phyloP scores from a whole-genome alignment of 2,329 filamentous ascomycete species.

The Penicillium sp. region DNA sequence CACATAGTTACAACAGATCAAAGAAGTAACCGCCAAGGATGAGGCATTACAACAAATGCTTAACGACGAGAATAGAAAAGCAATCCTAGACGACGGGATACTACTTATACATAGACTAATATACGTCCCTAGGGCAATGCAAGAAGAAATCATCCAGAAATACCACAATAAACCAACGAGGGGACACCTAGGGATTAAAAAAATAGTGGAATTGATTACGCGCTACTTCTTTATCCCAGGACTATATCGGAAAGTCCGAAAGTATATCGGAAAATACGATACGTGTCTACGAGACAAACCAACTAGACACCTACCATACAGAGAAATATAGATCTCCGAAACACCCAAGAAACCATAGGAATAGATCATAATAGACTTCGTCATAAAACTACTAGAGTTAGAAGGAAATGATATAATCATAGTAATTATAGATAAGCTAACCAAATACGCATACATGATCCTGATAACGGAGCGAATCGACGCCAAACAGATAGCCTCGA shows the following conservation, averaged over 20 bases:
- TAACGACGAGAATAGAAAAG: too few relatives aligned
- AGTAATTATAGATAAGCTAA: background rate
- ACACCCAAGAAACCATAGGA: slow-evolving; percentile 1
- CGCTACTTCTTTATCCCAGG: slow-evolving; percentile 1
- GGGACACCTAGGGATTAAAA: background rate
- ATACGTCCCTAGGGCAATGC: background rate
- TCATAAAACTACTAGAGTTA: background rate
- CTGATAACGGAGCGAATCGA: background rate
- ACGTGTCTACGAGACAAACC: slow-evolving; percentile 1
- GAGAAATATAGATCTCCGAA: too few relatives aligned
- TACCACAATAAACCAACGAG: background rate
- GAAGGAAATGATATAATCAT: background rate
- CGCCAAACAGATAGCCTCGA: background rate
- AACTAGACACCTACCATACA: background rate
- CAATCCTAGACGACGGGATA: too few relatives aligned
- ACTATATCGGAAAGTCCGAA: background rate
- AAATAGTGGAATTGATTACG: background rate
- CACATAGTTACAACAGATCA: too few relatives aligned
- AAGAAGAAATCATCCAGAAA: slow-evolving; percentile 1
- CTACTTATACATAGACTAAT: slow-evolving; percentile 2
- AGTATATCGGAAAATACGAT: slow-evolving; percentile 2
- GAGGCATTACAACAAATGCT: too few relatives aligned
- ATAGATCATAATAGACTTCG: slow-evolving; percentile 5
- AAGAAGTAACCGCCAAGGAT: too few relatives aligned
- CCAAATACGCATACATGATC: background rate